Base-by-base conservation (phyloP, 805 yeast genomes). In the Sugiyamaella valdiviana region DNA sequence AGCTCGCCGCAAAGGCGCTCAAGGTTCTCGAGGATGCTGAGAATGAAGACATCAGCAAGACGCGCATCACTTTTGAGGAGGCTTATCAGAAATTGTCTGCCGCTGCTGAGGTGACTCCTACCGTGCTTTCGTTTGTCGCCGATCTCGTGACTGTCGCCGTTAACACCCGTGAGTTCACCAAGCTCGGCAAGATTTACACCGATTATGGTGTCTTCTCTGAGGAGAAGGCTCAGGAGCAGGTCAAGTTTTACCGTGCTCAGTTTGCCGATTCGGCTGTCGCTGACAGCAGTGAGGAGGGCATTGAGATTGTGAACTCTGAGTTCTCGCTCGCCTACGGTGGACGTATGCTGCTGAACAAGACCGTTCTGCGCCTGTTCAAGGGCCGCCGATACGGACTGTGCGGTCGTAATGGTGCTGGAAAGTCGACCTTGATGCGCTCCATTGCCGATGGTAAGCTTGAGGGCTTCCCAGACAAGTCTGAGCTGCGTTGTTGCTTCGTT, bases 341-440 rank as follows among this genome's bases (percentile, higher is more conserved):
- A 22, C 82, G 97, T 71, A 91, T 91, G 97, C 77, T 93, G 59
- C 74, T 91, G 59, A 91, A 90, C 76, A 93, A 93, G 72, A 89
- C 99, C 42, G 85, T 77, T 52, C 73, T 91, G 65, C 79, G 95
- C 63, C 76, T 91, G 54, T 73, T 86, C 59, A 88, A 90, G 72
- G 98, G 98, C 61, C 97, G 87, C 71, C 80, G 99, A 70, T 91
- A 91, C 64, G 99, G 99, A 74, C 77, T 91, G 53, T 88, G 96
- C 76, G 99, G 99, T 65, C 78, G 97, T 71, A 91, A 91, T 66
- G 99, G 99, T 77, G 97, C 96, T 51, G 99, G 99, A 74, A 91
- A 91, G 70, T 89, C 97, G 12, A 91, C 99, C 14, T 75, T 91
- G 61, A 89, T 91, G 98, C 80, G 98, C 68, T 83, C 98, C 24